phyloP scores from a whole-genome alignment of 352 stramenopile genomes.

The Globisporangium splendens region DNA sequence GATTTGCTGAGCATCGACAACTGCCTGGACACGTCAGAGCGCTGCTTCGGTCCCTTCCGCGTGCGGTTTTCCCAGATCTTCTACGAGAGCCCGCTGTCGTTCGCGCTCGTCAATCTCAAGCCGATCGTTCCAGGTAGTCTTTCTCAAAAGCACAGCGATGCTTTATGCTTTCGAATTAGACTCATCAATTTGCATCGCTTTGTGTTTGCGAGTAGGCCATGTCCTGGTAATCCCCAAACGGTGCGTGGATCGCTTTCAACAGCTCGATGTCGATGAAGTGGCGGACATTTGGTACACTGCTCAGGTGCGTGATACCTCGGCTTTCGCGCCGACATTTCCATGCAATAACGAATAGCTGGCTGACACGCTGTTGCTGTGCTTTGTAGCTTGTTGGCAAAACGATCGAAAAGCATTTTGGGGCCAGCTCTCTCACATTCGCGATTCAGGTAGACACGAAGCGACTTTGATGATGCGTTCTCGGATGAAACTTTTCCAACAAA shows the following conservation, averaged over 20 bases:
- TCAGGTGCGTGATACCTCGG: constrained; percentile 33
- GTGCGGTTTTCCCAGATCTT: constrained; percentile 55
- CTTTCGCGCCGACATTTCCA: background rate
- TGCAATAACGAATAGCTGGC: background rate
- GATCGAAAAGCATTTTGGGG: constrained; percentile 68
- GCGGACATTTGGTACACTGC: constrained; percentile 87
- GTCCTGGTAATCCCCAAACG: constrained; percentile 87
- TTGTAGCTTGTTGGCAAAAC: constrained; percentile 59
- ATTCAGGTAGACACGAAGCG: constrained; percentile 60
- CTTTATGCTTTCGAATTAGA: background rate
- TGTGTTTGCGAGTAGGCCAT: constrained; percentile 52
- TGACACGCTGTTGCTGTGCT: background rate
- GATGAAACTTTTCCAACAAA: background rate
- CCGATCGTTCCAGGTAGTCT: constrained; percentile 83
- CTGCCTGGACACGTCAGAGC: constrained; percentile 25
- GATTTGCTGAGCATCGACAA: constrained; percentile 36
- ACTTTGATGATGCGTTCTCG: background rate
- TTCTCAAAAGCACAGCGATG: no score
- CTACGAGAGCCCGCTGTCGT: constrained; percentile 46
- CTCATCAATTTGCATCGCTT: background rate
- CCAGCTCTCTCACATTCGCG: constrained; percentile 87
- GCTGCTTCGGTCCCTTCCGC: constrained; percentile 44
- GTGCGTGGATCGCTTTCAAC: constrained; percentile 62
- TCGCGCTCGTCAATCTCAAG: constrained; percentile 92
- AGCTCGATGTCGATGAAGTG: constrained; percentile 82